Evolutionary conservation across 441 rosid species (phyloP).

Genomic region (Gossypium trilobum): DNA sequence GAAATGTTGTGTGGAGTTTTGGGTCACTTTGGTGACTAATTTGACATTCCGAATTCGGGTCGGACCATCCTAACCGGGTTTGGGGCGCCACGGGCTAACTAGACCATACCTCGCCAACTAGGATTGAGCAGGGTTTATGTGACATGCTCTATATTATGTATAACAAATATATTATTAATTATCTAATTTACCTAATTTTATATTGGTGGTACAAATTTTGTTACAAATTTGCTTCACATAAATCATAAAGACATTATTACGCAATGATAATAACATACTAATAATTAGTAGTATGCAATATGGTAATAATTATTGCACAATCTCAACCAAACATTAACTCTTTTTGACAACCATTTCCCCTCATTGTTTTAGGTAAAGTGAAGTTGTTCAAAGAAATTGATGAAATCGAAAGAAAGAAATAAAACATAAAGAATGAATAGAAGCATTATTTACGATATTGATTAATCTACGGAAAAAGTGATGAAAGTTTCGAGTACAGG

Average conservation of each 20-base stretch:
- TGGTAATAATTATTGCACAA: not conserved
- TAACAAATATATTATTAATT: too few relatives aligned
- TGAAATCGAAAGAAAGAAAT: not conserved
- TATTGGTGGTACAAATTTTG: not conserved
- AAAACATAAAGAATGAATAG: not conserved
- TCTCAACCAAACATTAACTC: not conserved
- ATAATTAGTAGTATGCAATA: not conserved
- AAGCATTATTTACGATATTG: not conserved
- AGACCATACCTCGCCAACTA: too few relatives aligned
- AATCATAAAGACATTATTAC: not conserved
- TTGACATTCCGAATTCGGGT: too few relatives aligned
- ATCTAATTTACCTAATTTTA: not conserved
- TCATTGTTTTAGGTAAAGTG: constrained; percentile 6
- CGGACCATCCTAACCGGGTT: too few relatives aligned
- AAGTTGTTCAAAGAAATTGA: not conserved
- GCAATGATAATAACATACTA: not conserved
- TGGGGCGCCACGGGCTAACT: too few relatives aligned
- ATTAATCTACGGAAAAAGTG: not conserved
- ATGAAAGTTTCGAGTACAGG: not conserved
- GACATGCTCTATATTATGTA: too few relatives aligned
- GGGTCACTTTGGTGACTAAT: too few relatives aligned
- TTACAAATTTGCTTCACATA: not conserved
- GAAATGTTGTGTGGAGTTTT: too few relatives aligned
- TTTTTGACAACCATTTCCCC: not conserved
- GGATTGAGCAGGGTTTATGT: too few relatives aligned